Conservation (phyloP, 352 stramenopile genomes). For the Phytophthora pini region DNA sequence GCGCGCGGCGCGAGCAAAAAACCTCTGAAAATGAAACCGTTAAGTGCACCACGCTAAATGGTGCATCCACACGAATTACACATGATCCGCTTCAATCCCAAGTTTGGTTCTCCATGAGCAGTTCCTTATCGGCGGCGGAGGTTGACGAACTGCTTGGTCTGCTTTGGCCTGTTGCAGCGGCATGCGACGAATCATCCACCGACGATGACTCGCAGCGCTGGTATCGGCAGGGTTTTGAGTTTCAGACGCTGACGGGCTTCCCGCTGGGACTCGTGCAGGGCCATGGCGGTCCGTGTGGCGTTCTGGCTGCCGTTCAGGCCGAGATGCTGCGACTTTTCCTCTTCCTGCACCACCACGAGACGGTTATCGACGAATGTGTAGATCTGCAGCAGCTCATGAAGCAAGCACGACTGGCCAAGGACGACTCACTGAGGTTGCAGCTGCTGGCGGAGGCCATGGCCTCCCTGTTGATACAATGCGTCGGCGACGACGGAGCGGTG, state of each 20-base stretch:
- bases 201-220: slow-evolving; percentile 54
- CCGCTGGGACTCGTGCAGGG: slow-evolving; percentile 73
- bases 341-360: slow-evolving; percentile 38
- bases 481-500: slow-evolving; percentile 17
- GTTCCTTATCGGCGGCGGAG: slow-evolving; percentile 12
- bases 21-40: too few species aligned
- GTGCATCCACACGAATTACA: neutral
- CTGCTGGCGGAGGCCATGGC: slow-evolving; percentile 41
- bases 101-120: slow-evolving; percentile 10
- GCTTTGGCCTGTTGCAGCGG: slow-evolving; percentile 45
- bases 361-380: neutral
- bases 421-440: slow-evolving; percentile 19
- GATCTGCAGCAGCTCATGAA: slow-evolving; percentile 28
- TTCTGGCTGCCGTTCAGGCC: slow-evolving; percentile 81
- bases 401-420: slow-evolving; percentile 7
- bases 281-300: slow-evolving; percentile 82
- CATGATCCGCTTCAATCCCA: slow-evolving; percentile 11
- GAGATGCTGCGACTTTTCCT: slow-evolving; percentile 69
- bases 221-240: slow-evolving; percentile 66
- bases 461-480: slow-evolving; percentile 43
- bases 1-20: neutral
- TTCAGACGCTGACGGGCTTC: slow-evolving; percentile 42
- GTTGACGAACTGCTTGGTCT: slow-evolving; percentile 41
- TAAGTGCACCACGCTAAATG: slow-evolving; percentile 13
- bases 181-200: slow-evolving; percentile 6